These are phyloP conservation scores for Ceratonia siliqua DNA, from an alignment of 306 rosid genomes.

Conservation along the genomic window DNA sequence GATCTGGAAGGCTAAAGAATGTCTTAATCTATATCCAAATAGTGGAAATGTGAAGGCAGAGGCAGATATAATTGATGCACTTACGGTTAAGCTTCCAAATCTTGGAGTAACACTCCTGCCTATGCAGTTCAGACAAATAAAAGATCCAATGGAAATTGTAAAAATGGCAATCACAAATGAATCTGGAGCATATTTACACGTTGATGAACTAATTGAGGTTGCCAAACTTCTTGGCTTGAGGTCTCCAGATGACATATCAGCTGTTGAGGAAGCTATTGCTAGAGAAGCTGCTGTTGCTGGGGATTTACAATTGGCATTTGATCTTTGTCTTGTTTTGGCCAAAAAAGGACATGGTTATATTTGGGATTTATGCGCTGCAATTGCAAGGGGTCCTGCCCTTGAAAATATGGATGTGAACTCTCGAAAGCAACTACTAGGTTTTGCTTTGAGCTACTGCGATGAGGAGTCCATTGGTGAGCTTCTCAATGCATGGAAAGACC, in stretches of 20 bases:
- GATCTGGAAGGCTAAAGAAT: conserved; percentile 98
- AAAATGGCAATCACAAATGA: conserved; percentile 87
- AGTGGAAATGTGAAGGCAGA: conserved; percentile 72
- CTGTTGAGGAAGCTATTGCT: conserved; percentile 94
- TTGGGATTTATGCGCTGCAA: conserved; percentile 99
- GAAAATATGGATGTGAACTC: conserved; percentile 87
- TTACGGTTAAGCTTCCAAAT: conserved; percentile 81
- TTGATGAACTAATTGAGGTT: conserved; percentile 90
- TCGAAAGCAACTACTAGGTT: conserved; percentile 88
- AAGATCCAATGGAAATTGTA: conserved; percentile 89
- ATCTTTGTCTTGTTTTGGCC: conserved; percentile 89
- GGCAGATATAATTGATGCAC: conserved; percentile 84
- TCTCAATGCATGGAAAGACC: conserved; percentile 92
- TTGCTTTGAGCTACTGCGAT: conserved; percentile 92
- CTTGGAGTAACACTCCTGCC: conserved; percentile 97
- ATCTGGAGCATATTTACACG: conserved; percentile 91
- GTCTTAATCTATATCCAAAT: conserved; percentile 76
- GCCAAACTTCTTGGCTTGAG: conserved; percentile 89
- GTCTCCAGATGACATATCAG: conserved; percentile 74
- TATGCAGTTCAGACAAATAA: conserved; percentile 92
- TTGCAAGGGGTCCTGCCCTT: conserved; percentile 99
- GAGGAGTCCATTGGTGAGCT: conserved; percentile 92
- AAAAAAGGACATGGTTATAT: conserved; percentile 85
- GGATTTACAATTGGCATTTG: conserved; percentile 96
- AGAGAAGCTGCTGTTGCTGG: conserved; percentile 99